A percentile compares a stretch with the other conserved stretches of the same genome.
Conservation (phyloP, 345 rosid species). For the Crucihimalaya himalaica region DNA sequence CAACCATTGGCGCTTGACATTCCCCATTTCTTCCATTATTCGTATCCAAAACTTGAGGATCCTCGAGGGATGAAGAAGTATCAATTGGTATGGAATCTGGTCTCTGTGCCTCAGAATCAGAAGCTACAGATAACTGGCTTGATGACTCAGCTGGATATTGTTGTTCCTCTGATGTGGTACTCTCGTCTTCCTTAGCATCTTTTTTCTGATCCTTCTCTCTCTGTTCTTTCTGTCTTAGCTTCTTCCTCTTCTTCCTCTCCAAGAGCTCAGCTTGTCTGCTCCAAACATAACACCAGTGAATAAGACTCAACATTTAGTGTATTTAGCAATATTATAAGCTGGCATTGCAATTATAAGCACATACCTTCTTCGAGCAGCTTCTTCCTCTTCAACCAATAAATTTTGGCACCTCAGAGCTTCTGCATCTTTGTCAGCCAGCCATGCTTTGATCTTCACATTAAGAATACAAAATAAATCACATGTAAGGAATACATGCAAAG, state of each 20-base stretch:
- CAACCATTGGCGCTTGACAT: slow-evolving; percentile 45
- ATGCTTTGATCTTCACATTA: slow-evolving; percentile 65
- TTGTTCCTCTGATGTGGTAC: slow-evolving; percentile 49
- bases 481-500: slow-evolving; percentile 4
- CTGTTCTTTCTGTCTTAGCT: slow-evolving; percentile 82
- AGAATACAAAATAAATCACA: slow-evolving; percentile 8
- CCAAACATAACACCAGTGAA: slow-evolving; percentile 22
- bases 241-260: slow-evolving; percentile 83
- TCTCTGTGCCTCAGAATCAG: slow-evolving; percentile 51
- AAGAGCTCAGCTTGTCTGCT: slow-evolving; percentile 73
- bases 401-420: slow-evolving; percentile 95
- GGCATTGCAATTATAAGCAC: slow-evolving; percentile 20
- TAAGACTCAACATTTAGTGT: slow-evolving; percentile 6
- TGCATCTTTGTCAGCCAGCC: slow-evolving; percentile 95
- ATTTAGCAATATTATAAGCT: neutral
- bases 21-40: slow-evolving; percentile 50
- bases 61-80: slow-evolving; percentile 44
- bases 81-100: slow-evolving; percentile 42
- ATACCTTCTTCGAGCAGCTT: slow-evolving; percentile 90
- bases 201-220: slow-evolving; percentile 71
- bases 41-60: slow-evolving; percentile 38
- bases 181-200: slow-evolving; percentile 45
- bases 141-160: slow-evolving; percentile 49
- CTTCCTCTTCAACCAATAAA: slow-evolving; percentile 94
- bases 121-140: slow-evolving; percentile 40